phyloP scores from a whole-genome alignment of 2,329 filamentous ascomycete genomes.

The Claviceps spartinae region DNA sequence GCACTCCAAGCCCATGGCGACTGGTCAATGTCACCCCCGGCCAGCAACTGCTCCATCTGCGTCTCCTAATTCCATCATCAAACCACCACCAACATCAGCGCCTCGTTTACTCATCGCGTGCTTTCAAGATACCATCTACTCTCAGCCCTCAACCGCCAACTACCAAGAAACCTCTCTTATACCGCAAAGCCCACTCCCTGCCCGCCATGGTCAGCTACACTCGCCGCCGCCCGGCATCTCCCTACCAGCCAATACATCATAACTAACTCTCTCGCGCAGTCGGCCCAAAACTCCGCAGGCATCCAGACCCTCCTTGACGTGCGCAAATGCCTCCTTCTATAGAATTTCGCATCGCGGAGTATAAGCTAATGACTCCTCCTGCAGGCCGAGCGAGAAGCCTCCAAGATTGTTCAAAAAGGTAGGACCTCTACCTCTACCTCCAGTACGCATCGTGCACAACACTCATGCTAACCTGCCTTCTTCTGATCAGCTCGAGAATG shows the following conservation, averaged over 20 bases:
- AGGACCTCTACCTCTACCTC: constrained; percentile 11
- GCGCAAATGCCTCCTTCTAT: constrained; percentile 24
- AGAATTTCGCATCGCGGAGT: neutral
- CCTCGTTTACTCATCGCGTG: neutral
- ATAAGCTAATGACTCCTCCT: constrained; percentile 2
- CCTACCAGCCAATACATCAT: neutral
- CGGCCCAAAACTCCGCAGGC: constrained; percentile 94
- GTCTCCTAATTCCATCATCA: neutral
- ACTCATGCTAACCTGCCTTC: neutral
- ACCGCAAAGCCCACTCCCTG: neutral
- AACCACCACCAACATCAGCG: neutral
- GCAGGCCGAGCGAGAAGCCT: constrained; percentile 92
- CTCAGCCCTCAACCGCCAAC: neutral
- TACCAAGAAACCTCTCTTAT: neutral
- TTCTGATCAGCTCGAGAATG: too few relatives aligned
- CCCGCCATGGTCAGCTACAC: constrained; percentile 7
- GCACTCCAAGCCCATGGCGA: neutral
- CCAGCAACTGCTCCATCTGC: neutral
- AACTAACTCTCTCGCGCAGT: constrained; percentile 38
- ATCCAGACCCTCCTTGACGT: constrained; percentile 99
- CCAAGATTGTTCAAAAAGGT: constrained; percentile 99
- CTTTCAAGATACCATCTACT: too few relatives aligned
- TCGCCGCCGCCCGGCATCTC: neutral
- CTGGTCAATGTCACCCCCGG: neutral
- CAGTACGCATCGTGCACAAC: neutral